Percentiles rank a stretch among this genome's conserved stretches.
These are phyloP conservation scores for Aspergillus jensenii DNA, from an alignment of 2,329 filamentous ascomycete genomes.

Conservation along the genomic window DNA sequence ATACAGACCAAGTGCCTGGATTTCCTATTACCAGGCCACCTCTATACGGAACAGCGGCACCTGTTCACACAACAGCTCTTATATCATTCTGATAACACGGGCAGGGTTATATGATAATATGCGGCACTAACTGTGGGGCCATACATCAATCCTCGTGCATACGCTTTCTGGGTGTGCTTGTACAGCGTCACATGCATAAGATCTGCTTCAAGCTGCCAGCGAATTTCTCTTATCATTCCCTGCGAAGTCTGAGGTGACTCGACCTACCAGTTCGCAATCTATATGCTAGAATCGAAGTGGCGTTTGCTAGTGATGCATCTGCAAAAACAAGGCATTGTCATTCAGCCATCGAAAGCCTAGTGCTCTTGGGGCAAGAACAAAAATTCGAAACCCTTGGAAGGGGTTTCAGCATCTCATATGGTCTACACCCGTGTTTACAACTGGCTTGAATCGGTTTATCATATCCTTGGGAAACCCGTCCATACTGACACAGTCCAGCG, in stretches of 20 bases:
- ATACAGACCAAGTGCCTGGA: background rate
- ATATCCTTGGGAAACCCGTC: background rate
- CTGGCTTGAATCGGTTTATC: background rate
- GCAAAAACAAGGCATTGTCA: background rate
- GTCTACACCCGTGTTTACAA: too few relatives aligned
- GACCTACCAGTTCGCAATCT: background rate
- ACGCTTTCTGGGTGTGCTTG: background rate
- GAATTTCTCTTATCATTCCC: background rate
- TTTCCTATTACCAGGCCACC: background rate
- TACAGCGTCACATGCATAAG: background rate
- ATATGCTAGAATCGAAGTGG: background rate
- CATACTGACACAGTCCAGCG: background rate
- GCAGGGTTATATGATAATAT: background rate
- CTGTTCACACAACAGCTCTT: background rate
- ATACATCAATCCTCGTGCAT: background rate
- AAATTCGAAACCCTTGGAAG: too few relatives aligned
- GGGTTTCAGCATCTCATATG: too few relatives aligned
- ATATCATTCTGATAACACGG: background rate
- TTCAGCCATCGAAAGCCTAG: background rate
- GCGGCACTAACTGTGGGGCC: background rate
- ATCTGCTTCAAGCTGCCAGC: background rate
- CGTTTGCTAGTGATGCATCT: background rate
- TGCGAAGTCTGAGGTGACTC: background rate
- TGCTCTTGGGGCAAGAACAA: too few relatives aligned
- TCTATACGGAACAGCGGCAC: background rate